Conservation (phyloP, 495 filamentous ascomycete genomes). For the Jackrogersella multiformis region DNA sequence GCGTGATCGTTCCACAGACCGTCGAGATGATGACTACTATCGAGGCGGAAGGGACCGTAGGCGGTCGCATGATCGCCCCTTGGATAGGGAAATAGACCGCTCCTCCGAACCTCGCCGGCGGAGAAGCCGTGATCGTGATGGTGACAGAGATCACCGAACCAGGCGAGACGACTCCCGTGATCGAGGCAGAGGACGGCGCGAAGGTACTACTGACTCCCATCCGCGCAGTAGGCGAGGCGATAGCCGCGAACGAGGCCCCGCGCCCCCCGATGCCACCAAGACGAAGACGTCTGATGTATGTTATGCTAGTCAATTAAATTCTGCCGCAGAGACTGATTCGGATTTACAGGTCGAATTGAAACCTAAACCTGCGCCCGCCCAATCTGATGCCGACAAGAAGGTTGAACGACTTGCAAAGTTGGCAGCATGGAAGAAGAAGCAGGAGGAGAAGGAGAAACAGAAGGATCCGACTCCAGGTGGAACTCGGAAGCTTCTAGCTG, state of each 20-base stretch:
- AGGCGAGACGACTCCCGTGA: slow-evolving; percentile 86
- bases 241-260: slow-evolving; percentile 63
- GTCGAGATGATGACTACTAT: slow-evolving; percentile 75
- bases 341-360: slow-evolving; percentile 53
- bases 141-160: slow-evolving; percentile 70
- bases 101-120: slow-evolving; percentile 63
- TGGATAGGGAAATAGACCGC: slow-evolving; percentile 67
- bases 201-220: slow-evolving; percentile 80
- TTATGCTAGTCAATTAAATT: slow-evolving; percentile 6
- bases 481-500: slow-evolving; percentile 73
- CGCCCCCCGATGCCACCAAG: slow-evolving; percentile 54
- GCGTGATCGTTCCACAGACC: slow-evolving; percentile 78
- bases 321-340: slow-evolving; percentile 27
- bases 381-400: slow-evolving; percentile 84
- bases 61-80: slow-evolving; percentile 71
- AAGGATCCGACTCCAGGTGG: slow-evolving; percentile 71
- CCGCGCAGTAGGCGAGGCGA: slow-evolving; percentile 74
- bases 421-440: slow-evolving; percentile 92
- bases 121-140: slow-evolving; percentile 68
- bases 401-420: slow-evolving; percentile 84
- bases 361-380: slow-evolving; percentile 62
- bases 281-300: slow-evolving; percentile 63
- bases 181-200: slow-evolving; percentile 71
- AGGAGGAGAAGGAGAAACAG: slow-evolving; percentile 82
- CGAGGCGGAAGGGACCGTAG: slow-evolving; percentile 62